Evolutionary conservation across 148 eudicot species (phyloP), one percentile per base, ranked within the genome.

Genomic region (Chenopodium formosanum): DNA sequence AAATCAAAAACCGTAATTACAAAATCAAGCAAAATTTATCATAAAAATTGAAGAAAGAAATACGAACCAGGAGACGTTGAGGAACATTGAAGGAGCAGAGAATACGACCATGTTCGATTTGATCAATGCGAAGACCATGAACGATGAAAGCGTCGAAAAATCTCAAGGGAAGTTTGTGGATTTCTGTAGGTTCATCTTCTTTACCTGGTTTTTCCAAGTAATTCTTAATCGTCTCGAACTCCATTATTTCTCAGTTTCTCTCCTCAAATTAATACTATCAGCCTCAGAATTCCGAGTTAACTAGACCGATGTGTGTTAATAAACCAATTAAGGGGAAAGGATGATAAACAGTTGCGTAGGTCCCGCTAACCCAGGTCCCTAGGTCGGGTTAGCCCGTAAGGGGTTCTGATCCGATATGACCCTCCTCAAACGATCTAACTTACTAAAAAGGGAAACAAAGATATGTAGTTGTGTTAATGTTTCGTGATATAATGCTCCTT

Each of bases 11-110:
- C 72, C 82, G 77, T 76, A 84, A 20, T 78, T 62, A 50, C 50
- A 27, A 32, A 29, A 66, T 29, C 29, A 83, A 60, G 23, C 32
- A 13, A 63, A 25, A 9, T 47, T 9, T 34, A 47, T 6, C 44
- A 53, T 75, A 34, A 60, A 68, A 69, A 70, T 29, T 65, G 29
- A n/a, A 37, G 56, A 83, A 56, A 52, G 22, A 56, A 4, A 73
- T 14, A 78, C 46, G 14, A 29, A 93, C 97, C 92, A 91, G 80
- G 60, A 94, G 89, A 63, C 96, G 94, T 80, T 88, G 78, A 50
- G 98, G 91, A 50, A 92, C 98, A 44, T 76, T 85, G 86, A 91
- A 88, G 86, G 97, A 88, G 86, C 97, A 92, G 73, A 91, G 34
- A 52, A 94, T 20, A 4, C 91, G 94, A 78, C 94, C 93, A 1